Base-by-base conservation (phyloP, 257 asterid species). In the Scutellaria minor region DNA sequence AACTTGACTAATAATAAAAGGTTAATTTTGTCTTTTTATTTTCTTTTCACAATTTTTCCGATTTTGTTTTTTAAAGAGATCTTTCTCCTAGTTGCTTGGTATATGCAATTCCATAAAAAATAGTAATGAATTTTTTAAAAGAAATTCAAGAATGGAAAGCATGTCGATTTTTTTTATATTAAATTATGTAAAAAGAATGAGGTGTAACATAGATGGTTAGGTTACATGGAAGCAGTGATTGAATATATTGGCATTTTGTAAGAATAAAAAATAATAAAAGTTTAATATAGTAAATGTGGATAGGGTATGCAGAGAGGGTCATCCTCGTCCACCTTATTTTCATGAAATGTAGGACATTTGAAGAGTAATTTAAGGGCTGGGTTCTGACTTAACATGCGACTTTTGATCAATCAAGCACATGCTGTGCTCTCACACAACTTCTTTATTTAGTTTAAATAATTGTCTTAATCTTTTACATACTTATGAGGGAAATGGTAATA, bases 341-440 rank as follows among this genome's bases (percentile, higher is more conserved):
- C 71, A 27, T 66, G 65, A 70, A 56, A 45, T 41, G 44, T 31
- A 5, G 13, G 75, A 58, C 73, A 75, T 78, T 66, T 73, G 69
- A 57, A 45, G 81, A 76, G 75, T 64, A 70, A 79, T 13, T 53
- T 44, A 35, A 60, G 82, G 77, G 64, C 24, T 24, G 22, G 51
- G 20, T 57, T 24, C 62, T 68, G 79, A 76, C 76, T 57, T 20
- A 59, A 45, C 8, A 27, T 58, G 51, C 69, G 64, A 68, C 71
- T 51, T 71, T 74, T 22, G 1, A 47, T 53, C 81, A 67, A 70
- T 70, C 70, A 65, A 73, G 61, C 82, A 69, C 71, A 74, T 77
- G 80, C 64, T 69, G 55, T 63, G 63, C 80, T 71, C 11, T 59
- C 11, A 4, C 59, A 75, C 60, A 74, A 63, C n/a, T 10, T 64